A percentile compares a stretch with the other conserved stretches of the same genome.
Evolutionary conservation across 371 early-diverging fungal genomes (phyloP).

Genomic region (Syncephalis plumigaleata): DNA sequence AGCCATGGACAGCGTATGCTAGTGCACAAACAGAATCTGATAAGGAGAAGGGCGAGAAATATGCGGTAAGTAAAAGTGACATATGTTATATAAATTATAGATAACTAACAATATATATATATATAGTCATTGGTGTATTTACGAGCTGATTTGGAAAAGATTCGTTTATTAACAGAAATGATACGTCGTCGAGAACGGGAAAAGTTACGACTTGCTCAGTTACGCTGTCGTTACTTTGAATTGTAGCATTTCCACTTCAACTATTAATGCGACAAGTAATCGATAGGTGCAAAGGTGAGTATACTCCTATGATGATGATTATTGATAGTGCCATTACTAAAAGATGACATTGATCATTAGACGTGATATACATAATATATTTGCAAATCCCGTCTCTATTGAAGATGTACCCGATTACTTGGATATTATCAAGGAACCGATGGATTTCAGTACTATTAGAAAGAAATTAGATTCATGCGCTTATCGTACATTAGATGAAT

Average conservation of each 20-base stretch:
- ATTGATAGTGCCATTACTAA: not conserved
- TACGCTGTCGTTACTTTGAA: not conserved
- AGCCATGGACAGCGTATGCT: constrained; percentile 82
- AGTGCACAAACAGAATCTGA: constrained; percentile 43
- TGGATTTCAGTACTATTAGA: constrained; percentile 93
- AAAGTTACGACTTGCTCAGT: constrained; percentile 30
- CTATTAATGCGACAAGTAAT: not conserved
- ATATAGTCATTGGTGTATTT: not conserved
- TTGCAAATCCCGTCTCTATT: not conserved
- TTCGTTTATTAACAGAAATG: constrained; percentile 71
- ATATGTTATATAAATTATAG: not conserved
- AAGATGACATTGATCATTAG: not conserved
- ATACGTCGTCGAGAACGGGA: constrained; percentile 76
- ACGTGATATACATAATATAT: not conserved
- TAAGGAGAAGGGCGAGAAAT: constrained; percentile 23
- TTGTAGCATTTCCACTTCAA: too few relatives aligned
- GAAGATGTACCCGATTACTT: constrained; percentile 87
- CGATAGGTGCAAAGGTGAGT: not conserved
- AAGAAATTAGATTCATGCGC: constrained; percentile 59
- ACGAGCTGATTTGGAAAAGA: constrained; percentile 25
- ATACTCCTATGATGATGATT: not conserved
- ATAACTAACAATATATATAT: not conserved
- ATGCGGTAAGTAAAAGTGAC: constrained; percentile 10
- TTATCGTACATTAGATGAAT: constrained; percentile 55
- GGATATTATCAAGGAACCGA: constrained; percentile 87